phyloP scores from a whole-genome alignment of 202 grass and related monocot genomes.

The Brachypodium distachyon region DNA sequence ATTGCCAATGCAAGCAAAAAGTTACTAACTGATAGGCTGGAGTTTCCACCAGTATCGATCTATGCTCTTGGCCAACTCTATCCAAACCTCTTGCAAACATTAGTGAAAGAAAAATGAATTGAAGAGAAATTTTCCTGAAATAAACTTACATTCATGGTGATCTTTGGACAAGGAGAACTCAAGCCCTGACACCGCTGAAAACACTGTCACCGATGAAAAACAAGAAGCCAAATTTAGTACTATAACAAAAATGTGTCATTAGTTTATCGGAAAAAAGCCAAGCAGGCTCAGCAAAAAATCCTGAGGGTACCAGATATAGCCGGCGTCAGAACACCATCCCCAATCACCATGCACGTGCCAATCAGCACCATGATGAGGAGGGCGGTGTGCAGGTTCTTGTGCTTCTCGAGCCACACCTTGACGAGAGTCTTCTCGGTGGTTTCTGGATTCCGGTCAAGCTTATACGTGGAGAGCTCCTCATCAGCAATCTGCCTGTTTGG shows the following conservation, averaged over 20 bases:
- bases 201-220: constrained; percentile 49
- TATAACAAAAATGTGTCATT: not conserved
- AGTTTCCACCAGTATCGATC: not conserved
- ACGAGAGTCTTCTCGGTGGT: constrained; percentile 39
- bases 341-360: constrained; percentile 98
- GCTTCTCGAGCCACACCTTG: constrained; percentile 86
- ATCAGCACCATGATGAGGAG: constrained; percentile 86
- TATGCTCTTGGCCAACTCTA: not conserved
- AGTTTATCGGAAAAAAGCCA: constrained; percentile 7
- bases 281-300: not conserved
- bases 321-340: constrained; percentile 92
- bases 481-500: constrained; percentile 89
- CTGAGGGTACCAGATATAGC: constrained; percentile 66
- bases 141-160: constrained; percentile 84
- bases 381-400: constrained; percentile 67
- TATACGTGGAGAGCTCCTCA: constrained; percentile 95
- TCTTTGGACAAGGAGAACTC: constrained; percentile 81
- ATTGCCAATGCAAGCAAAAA: not conserved
- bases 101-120: not conserved
- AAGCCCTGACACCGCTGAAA: constrained; percentile 94
- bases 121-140: not conserved
- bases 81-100: not conserved
- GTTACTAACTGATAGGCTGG: not conserved
- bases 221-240: constrained; percentile 17
- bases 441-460: constrained; percentile 59